Base-by-base conservation (phyloP, 257 asterid genomes). In the Lycium barbarum region DNA sequence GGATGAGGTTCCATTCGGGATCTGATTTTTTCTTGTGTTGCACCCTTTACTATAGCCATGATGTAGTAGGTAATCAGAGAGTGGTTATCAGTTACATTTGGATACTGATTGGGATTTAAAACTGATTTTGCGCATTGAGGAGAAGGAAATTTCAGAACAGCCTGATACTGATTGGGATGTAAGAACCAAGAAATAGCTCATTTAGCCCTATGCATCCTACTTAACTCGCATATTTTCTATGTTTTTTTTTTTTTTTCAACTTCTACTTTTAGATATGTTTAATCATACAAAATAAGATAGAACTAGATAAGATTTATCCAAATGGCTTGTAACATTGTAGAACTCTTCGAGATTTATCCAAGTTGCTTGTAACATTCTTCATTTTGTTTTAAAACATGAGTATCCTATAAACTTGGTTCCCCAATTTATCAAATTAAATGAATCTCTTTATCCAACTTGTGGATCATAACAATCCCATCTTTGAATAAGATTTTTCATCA, bases 361-460 rank as follows among this genome's bases (percentile, higher is more conserved):
- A 6, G 14, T 57, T 57, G 62, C 20, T 57, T 57, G 62, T 57
- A 7, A 7, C 62, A 57, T 57, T 57, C 18, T 57, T 15, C 62
- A 15, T 57, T 57, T 57, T 55, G 61, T 7, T 55, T 55, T 57
- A 15, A 57, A 57, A 57, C 62, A 57, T 13, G 62, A 57, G 73
- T 66, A 13, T 67, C 47, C 74, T 67, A 35, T 67, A 6, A 67
- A 73, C 61, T 73, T 47, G 81, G 63, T 51, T 76, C 81, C 62
- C 8, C 45, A 76, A 20, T 11, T 73, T 51, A 13, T 76, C 13
- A 35, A 76, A 76, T 76, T 26, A 26, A 13, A 76, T 12, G 61
- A 12, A 26, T 54, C 80, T 76, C 82, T 54, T 76, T 76, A 76
- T 51, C 47, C 82, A 22, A 51, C 82, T 26, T 76, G 47, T 26